Percentiles rank a stretch among this genome's conserved stretches.
Evolutionary conservation across 2,329 filamentous ascomycete genomes (phyloP).

Genomic region (Arthrinium puccinioides): DNA sequence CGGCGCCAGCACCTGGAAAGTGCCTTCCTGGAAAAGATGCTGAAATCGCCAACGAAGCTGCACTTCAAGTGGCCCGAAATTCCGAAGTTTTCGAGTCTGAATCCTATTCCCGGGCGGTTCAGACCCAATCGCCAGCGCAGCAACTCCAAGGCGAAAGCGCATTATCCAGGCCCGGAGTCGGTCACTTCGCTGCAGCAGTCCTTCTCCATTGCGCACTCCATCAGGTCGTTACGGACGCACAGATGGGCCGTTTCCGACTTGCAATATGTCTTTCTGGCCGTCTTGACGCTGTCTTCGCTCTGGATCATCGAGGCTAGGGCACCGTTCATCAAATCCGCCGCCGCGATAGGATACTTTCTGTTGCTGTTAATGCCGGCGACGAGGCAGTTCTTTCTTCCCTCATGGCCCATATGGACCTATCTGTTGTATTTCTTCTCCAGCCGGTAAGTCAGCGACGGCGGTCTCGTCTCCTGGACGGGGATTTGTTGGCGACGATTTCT

Average conservation of each 20-base stretch:
- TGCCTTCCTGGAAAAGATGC: too few relatives aligned
- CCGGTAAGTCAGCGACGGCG: constrained; percentile 77
- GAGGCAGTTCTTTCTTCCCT: constrained; percentile 85
- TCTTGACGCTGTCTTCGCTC: constrained; percentile 74
- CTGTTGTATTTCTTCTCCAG: constrained; percentile 87
- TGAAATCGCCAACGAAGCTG: constrained; percentile 4
- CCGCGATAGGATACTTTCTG: constrained; percentile 58
- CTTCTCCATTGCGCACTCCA: constrained; percentile 70
- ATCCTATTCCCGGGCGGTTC: neutral
- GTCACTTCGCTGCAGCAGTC: constrained; percentile 75
- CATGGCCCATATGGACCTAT: constrained; percentile 78
- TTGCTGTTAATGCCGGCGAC: constrained; percentile 77
- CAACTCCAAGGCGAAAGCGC: constrained; percentile 2
- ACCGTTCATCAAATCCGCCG: constrained; percentile 68
- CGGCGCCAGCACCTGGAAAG: too few relatives aligned
- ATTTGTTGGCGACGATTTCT: too few relatives aligned
- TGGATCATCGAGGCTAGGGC: constrained; percentile 71
- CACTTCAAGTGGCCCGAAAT: constrained; percentile 6
- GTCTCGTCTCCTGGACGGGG: too few relatives aligned
- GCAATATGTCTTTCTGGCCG: constrained; percentile 71
- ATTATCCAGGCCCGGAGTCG: constrained; percentile 34
- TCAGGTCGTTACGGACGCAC: constrained; percentile 68
- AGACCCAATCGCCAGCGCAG: constrained; percentile 3
- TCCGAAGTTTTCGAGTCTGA: constrained; percentile 2
- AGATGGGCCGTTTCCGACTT: constrained; percentile 77